Evolutionary conservation across 768 basidiomycete genomes (phyloP).

Genomic region (Thelephora ganbajun): DNA sequence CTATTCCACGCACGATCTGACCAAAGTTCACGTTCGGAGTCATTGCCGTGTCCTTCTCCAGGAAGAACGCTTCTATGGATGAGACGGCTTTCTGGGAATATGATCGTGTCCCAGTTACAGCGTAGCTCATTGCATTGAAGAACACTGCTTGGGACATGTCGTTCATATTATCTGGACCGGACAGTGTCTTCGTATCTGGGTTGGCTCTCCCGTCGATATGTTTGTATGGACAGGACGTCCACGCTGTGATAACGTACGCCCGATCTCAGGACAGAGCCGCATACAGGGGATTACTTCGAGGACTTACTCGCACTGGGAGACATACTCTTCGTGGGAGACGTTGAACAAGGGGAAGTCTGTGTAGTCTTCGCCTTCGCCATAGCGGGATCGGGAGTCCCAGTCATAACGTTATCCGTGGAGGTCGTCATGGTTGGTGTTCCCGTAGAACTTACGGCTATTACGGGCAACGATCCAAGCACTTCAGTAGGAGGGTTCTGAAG

Average conservation of each 20-base stretch:
- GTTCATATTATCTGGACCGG: conserved; percentile 24
- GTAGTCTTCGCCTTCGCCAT: conserved; percentile 14
- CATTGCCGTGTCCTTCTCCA: conserved; percentile 28
- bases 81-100: conserved; percentile 23
- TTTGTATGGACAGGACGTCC: conserved; percentile 34
- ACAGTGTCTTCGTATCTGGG: conserved; percentile 35
- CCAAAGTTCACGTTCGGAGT: conserved; percentile 42
- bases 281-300: background rate
- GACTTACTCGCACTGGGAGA: conserved; percentile 38
- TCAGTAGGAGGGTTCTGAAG: background rate
- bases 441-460: background rate
- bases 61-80: conserved; percentile 33
- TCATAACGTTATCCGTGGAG: conserved; percentile 6
- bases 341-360: conserved; percentile 23
- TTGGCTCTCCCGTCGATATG: conserved; percentile 39
- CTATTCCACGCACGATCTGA: conserved; percentile 39
- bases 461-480: background rate
- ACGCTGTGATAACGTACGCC: conserved; percentile 13
- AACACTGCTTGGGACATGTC: conserved; percentile 27
- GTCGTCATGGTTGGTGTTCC: conserved; percentile 3
- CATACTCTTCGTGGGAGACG: conserved; percentile 32
- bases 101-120: conserved; percentile 16
- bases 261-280: background rate
- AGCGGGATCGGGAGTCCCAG: conserved; percentile 18
- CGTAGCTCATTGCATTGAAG: conserved; percentile 31